phyloP scores from a whole-genome alignment of 129 eudicot species.

The Tagetes erecta region DNA sequence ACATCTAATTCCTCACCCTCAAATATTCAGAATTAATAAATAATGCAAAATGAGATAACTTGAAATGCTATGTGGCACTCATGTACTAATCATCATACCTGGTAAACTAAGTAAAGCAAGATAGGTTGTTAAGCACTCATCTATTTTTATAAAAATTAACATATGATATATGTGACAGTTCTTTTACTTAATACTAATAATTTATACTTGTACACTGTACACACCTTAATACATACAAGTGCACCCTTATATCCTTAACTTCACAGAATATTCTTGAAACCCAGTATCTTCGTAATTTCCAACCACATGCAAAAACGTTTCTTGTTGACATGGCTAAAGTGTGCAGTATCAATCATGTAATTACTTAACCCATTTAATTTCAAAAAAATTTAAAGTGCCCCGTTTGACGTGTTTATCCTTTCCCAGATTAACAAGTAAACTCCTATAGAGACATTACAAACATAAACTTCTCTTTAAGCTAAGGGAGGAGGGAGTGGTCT shows the following conservation, averaged over 20 bases:
- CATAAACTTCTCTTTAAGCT: constrained; percentile 4
- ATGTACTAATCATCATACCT: not conserved
- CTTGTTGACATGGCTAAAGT: not conserved
- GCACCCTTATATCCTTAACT: not conserved
- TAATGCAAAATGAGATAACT: not conserved
- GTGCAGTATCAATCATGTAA: not conserved
- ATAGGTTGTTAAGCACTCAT: not conserved
- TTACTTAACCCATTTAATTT: not conserved
- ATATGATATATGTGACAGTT: not conserved
- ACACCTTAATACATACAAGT: not conserved
- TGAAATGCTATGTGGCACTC: not conserved
- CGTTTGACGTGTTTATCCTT: not conserved
- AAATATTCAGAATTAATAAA: not conserved
- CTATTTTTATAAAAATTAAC: not conserved
- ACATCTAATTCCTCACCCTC: no score
- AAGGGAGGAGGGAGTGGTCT: no score
- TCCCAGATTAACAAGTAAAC: not conserved
- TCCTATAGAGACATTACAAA: not conserved
- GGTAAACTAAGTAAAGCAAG: not conserved
- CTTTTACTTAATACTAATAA: no score
- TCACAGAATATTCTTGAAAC: not conserved
- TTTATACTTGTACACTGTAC: not conserved
- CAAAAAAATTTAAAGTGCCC: not conserved
- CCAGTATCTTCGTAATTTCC: not conserved
- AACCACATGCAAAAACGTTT: not conserved